phyloP scores from a whole-genome alignment of 1,284 basidiomycete genomes.

The Ustilago vetiveriae region DNA sequence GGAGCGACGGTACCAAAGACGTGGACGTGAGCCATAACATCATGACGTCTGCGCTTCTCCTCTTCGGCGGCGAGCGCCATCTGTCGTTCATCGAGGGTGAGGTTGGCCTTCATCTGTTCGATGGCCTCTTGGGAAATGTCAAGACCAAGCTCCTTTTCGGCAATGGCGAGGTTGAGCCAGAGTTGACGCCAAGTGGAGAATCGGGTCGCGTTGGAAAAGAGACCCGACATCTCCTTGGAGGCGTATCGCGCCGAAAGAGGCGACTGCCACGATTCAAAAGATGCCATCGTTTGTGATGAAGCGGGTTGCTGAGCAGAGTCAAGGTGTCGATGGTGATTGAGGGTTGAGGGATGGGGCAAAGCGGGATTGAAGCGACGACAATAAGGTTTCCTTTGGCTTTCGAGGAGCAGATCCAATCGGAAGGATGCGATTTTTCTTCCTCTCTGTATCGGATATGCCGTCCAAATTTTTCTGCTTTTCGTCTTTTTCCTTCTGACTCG shows the following conservation, averaged over 20 bases:
- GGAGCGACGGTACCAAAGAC: conserved; percentile 94
- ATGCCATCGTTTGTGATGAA: conserved; percentile 19
- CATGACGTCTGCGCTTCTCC: conserved; percentile 97
- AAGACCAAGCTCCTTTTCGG: conserved; percentile 94
- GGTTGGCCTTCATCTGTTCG: conserved; percentile 89
- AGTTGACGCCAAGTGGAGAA: conserved; percentile 96
- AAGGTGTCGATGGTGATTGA: background rate
- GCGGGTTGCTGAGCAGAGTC: too few relatives aligned
- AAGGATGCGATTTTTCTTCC: too few relatives aligned
- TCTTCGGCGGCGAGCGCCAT: conserved; percentile 91
- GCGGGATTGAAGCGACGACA: too few relatives aligned
- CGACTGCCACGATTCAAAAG: conserved; percentile 64
- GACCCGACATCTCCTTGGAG: conserved; percentile 95
- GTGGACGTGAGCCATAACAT: conserved; percentile 99
- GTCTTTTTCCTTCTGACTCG: background rate
- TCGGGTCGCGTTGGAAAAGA: conserved; percentile 91
- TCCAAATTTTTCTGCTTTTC: background rate
- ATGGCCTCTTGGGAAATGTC: conserved; percentile 90
- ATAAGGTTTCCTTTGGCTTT: too few relatives aligned
- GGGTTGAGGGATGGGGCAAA: background rate
- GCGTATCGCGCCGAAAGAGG: conserved; percentile 79
- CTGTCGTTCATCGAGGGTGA: conserved; percentile 85
- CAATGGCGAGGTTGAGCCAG: conserved; percentile 95
- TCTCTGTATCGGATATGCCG: background rate
- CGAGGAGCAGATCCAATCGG: too few relatives aligned